Percentiles rank a stretch among this genome's conserved stretches.
phyloP scores from a whole-genome alignment of 169 alveolate species.

The Cystoisospora suis region DNA sequence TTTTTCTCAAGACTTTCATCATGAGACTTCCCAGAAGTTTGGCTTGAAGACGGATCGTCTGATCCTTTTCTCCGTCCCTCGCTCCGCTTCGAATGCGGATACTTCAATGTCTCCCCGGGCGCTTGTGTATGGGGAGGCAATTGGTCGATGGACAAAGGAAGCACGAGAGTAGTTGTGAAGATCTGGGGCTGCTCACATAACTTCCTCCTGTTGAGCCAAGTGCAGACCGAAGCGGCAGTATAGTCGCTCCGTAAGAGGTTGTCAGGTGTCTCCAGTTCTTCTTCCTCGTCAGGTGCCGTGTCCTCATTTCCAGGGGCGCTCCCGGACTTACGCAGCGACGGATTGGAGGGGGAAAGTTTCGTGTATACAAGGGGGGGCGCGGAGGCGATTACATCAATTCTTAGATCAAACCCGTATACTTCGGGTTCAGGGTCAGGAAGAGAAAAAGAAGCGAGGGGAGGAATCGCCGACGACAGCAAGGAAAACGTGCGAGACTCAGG shows the following conservation, averaged over 20 bases:
- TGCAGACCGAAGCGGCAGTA: constrained; percentile 25
- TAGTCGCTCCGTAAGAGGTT: background rate
- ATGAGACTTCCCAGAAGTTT: background rate
- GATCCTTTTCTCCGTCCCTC: background rate
- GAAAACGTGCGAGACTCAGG: no score
- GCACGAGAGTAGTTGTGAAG: background rate
- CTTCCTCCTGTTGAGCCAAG: background rate
- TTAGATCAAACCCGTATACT: background rate
- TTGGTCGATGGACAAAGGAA: background rate
- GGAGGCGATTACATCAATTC: background rate
- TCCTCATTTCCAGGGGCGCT: background rate
- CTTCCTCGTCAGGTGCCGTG: background rate
- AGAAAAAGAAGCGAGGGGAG: no score
- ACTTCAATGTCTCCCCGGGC: background rate
- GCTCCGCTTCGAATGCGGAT: background rate
- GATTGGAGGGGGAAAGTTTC: background rate
- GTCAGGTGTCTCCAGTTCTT: background rate
- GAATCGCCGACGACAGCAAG: no score
- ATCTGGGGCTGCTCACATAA: background rate
- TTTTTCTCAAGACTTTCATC: background rate
- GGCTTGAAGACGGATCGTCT: background rate
- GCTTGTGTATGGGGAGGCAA: background rate
- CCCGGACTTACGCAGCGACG: background rate
- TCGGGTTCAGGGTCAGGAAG: no score
- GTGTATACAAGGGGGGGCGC: constrained; percentile 8